Conservation (phyloP, 2,329 filamentous ascomycete genomes). For the Dactylellina sp. region DNA sequence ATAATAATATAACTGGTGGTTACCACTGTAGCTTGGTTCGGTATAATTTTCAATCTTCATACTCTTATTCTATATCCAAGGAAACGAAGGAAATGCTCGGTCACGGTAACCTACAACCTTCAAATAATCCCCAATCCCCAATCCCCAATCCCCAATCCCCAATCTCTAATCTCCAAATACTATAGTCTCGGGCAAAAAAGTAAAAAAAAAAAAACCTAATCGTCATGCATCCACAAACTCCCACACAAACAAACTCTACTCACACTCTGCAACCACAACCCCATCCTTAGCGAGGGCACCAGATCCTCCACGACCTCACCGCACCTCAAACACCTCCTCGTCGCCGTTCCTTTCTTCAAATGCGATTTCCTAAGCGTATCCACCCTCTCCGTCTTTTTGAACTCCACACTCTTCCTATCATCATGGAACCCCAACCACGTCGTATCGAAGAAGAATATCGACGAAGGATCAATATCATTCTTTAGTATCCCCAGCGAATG, state of each 20-base stretch:
- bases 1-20: too few relatives aligned
- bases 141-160: too few relatives aligned
- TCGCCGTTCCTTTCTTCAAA: conserved; percentile 57
- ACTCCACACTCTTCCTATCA: conserved; percentile 58
- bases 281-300: conserved; percentile 62
- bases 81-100: too few relatives aligned
- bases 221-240: conserved; percentile 61
- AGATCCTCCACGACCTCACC: conserved; percentile 60
- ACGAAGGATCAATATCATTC: conserved; percentile 59
- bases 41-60: too few relatives aligned
- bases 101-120: too few relatives aligned
- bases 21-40: too few relatives aligned
- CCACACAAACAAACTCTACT: conserved; percentile 62
- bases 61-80: too few relatives aligned
- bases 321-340: conserved; percentile 60
- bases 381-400: conserved; percentile 58
- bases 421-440: conserved; percentile 60
- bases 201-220: conserved; percentile 12
- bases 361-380: conserved; percentile 60
- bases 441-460: conserved; percentile 60
- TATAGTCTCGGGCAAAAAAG: too few relatives aligned
- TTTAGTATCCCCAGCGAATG: conserved; percentile 57
- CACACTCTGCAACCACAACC: conserved; percentile 59
- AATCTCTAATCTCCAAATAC: too few relatives aligned
- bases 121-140: too few relatives aligned